phyloP scores from a whole-genome alignment of 768 basidiomycete species.

The Candolleomyces aberdarensis region DNA sequence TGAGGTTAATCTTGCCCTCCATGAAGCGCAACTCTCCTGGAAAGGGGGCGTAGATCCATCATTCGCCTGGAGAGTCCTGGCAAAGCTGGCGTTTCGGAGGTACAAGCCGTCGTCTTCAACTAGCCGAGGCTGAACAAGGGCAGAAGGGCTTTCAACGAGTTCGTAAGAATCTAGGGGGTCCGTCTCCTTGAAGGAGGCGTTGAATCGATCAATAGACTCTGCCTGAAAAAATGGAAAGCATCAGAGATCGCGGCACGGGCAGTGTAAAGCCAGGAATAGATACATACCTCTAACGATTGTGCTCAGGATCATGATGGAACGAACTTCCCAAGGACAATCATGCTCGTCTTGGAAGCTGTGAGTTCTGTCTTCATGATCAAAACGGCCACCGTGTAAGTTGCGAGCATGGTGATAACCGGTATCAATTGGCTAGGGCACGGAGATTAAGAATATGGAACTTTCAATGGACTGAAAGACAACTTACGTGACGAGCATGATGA shows the following conservation, averaged over 20 bases:
- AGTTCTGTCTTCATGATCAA: constrained; percentile 25
- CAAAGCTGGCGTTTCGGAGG: too few species aligned
- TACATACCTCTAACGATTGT: constrained; percentile 10
- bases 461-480: background rate
- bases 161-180: constrained; percentile 33
- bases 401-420: constrained; percentile 63
- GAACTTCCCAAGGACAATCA: background rate
- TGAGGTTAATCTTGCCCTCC: too few species aligned
- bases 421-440: constrained; percentile 44
- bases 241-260: background rate
- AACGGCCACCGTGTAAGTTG: constrained; percentile 59
- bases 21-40: too few species aligned
- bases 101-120: too few species aligned
- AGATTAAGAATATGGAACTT: background rate
- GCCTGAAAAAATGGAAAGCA: constrained; percentile 22
- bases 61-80: too few species aligned
- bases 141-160: background rate
- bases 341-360: constrained; percentile 12
- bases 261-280: background rate
- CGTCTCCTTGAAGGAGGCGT: constrained; percentile 25
- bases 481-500: constrained; percentile 38
- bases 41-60: too few species aligned
- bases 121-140: background rate
- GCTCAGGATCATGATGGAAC: constrained; percentile 3
- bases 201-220: constrained; percentile 60